These are phyloP conservation scores for Helenozyma rhizophorensis DNA, from an alignment of 805 yeast genomes.

Conservation along the genomic window DNA sequence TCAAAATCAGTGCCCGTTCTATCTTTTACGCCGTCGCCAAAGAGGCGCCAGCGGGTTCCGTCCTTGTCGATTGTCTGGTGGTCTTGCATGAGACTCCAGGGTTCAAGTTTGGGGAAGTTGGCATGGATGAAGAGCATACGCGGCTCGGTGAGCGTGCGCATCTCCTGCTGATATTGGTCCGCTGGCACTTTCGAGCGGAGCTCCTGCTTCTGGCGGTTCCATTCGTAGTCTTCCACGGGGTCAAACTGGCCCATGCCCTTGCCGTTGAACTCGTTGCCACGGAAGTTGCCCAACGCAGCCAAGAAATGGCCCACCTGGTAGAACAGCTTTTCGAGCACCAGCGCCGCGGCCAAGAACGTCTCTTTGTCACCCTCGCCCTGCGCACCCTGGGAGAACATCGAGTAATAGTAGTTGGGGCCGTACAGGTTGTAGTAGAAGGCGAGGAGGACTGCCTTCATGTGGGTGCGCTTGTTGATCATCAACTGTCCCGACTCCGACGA, in stretches of 20 bases:
- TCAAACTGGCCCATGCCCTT: constrained; percentile 75
- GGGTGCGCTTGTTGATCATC: constrained; percentile 52
- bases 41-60: constrained; percentile 47
- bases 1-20: constrained; percentile 57
- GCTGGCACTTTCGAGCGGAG: constrained; percentile 5
- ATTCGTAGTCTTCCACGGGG: constrained; percentile 54
- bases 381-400: constrained; percentile 41
- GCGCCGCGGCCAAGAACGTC: constrained; percentile 68
- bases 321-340: constrained; percentile 41
- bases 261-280: constrained; percentile 47
- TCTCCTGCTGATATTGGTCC: constrained; percentile 4
- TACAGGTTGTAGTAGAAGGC: constrained; percentile 62
- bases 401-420: constrained; percentile 40
- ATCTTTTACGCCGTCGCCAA: constrained; percentile 52
- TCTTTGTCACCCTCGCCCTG: constrained; percentile 83
- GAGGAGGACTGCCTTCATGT: constrained; percentile 52
- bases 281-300: constrained; percentile 47
- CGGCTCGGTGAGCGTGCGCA: constrained; percentile 7
- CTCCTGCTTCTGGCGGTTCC: constrained; percentile 7
- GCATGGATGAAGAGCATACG: constrained; percentile 55
- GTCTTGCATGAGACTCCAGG: constrained; percentile 46
- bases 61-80: constrained; percentile 38
- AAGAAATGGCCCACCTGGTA: constrained; percentile 53
- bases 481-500: constrained; percentile 71
- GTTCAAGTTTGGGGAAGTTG: constrained; percentile 64